Evolutionary conservation across 23 red algal species (phyloP).

Genomic region (Gracilaria gracilis): DNA sequence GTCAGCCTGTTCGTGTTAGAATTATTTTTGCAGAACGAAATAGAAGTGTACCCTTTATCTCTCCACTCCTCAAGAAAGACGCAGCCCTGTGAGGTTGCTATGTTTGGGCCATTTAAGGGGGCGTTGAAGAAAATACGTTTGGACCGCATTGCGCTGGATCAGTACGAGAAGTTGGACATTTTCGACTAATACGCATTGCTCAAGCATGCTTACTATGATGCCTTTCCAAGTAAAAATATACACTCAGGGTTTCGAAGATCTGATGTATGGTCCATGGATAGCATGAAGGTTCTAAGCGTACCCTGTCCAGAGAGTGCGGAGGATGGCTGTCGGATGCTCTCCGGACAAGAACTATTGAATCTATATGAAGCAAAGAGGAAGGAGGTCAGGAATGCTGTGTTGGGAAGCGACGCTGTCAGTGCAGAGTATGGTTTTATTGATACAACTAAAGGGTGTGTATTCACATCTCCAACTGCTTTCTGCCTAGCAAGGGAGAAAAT

Average conservation of each 20-base stretch:
- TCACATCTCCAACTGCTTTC: too few relatives aligned
- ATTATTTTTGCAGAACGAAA: not conserved
- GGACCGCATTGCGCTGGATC: not conserved
- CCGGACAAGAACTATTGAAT: not conserved
- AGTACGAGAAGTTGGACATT: not conserved
- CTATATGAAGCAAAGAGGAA: not conserved
- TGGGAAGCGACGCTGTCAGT: conserved; percentile 1
- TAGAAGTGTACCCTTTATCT: not conserved
- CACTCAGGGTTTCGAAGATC: not conserved
- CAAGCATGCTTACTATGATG: conserved; percentile 1
- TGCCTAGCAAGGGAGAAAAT: too few relatives aligned
- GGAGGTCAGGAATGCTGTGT: not conserved
- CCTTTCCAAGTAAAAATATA: conserved; percentile 35
- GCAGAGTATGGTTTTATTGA: conserved; percentile 19
- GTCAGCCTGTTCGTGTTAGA: not conserved
- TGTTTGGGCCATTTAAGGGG: not conserved
- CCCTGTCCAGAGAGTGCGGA: not conserved
- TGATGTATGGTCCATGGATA: not conserved
- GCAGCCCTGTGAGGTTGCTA: not conserved
- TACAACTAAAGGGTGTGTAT: too few relatives aligned
- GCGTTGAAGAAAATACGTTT: not conserved
- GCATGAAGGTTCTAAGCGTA: not conserved
- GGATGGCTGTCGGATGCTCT: not conserved
- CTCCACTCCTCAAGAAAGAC: not conserved
- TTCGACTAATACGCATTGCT: conserved; percentile 18